These are phyloP conservation scores for Phytophthora kernoviae DNA, from an alignment of 352 stramenopile species.

Conservation along the genomic window DNA sequence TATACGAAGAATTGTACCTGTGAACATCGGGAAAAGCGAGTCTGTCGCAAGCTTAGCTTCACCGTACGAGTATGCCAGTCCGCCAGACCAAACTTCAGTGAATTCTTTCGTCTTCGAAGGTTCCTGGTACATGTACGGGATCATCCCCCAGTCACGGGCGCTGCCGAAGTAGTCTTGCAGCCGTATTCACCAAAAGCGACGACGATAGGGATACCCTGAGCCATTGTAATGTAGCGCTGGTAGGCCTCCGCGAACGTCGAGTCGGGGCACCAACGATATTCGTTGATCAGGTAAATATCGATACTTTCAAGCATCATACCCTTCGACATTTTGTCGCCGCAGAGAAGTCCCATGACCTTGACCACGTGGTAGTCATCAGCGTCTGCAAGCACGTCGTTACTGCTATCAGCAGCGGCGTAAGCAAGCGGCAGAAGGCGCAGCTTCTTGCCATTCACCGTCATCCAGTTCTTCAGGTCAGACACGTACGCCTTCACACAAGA, in stretches of 20 bases:
- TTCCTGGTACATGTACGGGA: slow-evolving; percentile 81
- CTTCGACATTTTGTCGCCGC: slow-evolving; percentile 83
- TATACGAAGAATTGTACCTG: slow-evolving; percentile 35
- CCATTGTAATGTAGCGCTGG: slow-evolving; percentile 71
- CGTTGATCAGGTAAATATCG: slow-evolving; percentile 90
- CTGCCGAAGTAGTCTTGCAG: slow-evolving; percentile 59
- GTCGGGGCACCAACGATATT: slow-evolving; percentile 85
- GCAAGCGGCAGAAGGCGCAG: slow-evolving; percentile 79
- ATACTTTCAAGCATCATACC: slow-evolving; percentile 85
- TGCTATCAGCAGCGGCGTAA: slow-evolving; percentile 84
- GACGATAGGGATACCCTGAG: slow-evolving; percentile 80
- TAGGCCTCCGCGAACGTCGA: slow-evolving; percentile 76
- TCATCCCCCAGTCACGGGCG: slow-evolving; percentile 73
- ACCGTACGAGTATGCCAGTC: slow-evolving; percentile 85
- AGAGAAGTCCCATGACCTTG: slow-evolving; percentile 86
- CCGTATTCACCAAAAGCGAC: slow-evolving; percentile 85
- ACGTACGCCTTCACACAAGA: slow-evolving; percentile 88
- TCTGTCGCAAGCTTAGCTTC: slow-evolving; percentile 74
- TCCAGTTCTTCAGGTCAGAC: slow-evolving; percentile 88
- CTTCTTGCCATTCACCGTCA: slow-evolving; percentile 85
- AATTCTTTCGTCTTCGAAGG: slow-evolving; percentile 70
- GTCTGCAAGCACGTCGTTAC: slow-evolving; percentile 58
- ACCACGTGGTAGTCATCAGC: slow-evolving; percentile 83
- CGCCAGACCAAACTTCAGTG: slow-evolving; percentile 80
- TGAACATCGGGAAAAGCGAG: slow-evolving; percentile 86